Evolutionary conservation across 2,329 filamentous ascomycete species (phyloP).

Genomic region (Diaporthe longicolla): DNA sequence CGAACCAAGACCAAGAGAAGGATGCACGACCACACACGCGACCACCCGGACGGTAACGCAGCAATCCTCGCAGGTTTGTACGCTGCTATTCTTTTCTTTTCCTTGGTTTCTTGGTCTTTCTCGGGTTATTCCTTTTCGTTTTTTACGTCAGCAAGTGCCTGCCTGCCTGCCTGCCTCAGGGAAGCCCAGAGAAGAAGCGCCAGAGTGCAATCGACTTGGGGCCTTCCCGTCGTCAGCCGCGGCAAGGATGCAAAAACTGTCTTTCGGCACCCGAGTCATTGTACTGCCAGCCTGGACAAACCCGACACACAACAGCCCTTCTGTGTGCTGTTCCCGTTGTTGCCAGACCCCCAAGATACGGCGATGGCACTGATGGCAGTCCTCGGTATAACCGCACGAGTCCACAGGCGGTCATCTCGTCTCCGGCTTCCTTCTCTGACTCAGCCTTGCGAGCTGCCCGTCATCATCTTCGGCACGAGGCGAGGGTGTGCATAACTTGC

Average conservation of each 20-base stretch:
- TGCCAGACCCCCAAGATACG: slow-evolving; percentile 1
- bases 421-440: slow-evolving; percentile 12
- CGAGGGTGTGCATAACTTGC: neutral
- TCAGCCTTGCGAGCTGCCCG: slow-evolving; percentile 10
- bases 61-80: neutral
- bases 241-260: slow-evolving; percentile 19
- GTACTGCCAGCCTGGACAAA: slow-evolving; percentile 1
- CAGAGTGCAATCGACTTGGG: neutral
- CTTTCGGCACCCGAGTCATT: slow-evolving; percentile 33
- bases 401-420: neutral
- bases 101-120: no score
- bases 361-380: neutral
- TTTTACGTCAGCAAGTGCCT: slow-evolving; percentile 25
- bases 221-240: slow-evolving; percentile 8
- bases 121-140: no score
- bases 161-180: no score
- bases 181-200: no score
- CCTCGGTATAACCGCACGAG: slow-evolving; percentile 3
- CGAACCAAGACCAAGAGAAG: neutral
- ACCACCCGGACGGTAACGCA: neutral
- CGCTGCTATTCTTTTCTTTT: neutral
- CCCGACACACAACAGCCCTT: slow-evolving; percentile 5
- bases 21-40: neutral
- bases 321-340: neutral
- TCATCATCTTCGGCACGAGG: neutral